Evolutionary conservation across 169 alveolate genomes (phyloP), one percentile per base, ranked within the genome.

Genomic region (Cryptosporidium sp.): DNA sequence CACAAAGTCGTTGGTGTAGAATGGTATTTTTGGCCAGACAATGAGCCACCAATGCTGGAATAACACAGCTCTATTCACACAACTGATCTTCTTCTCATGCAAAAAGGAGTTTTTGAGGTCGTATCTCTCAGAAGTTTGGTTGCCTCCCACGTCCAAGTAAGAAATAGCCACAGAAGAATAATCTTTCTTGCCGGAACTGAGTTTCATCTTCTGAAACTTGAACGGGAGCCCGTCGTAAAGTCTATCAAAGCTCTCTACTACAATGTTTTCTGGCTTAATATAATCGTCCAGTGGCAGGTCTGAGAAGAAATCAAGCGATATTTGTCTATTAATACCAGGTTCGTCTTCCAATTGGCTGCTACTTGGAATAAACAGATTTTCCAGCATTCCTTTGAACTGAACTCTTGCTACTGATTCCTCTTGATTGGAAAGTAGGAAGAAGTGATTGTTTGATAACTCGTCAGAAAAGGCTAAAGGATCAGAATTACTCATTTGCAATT

Each of bases 41-140:
- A 61, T n/a, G 3, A 80, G 31, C 89, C 89, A 80, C 89, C 89
- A 80, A 50, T 65, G 74, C 26, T 16, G 67, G 65, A 80, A 80
- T 29, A 80, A 65, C 16, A 62, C 68, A 5, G 89, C 89, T 31
- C 89, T 80, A 21, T 80, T 80, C 6, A 61, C 69, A 18, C 37
- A 26, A 9, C 7, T 7, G 26, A 80, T 48, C 33, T 61, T 23
- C 51, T 39, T 80, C 0, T 43, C 75, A 26, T 61, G 43, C 10
- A 67, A 26, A 23, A 48, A 43, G 6, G 43, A 26, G 0, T 31
- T n/a, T 10, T 18, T n/a, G 18, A 73, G 70, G 0, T 73, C 65
- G 23, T 73, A 37, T 2, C 21, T 26, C 10, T 55, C 86, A 10
- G 18, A 9, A 31, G 0, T 29, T 12, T n/a, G 59, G 31, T 58